Evolutionary conservation across 768 basidiomycete species (phyloP), one percentile per base, ranked within the genome.

Genomic region (Cystofilobasidium ferigula): DNA sequence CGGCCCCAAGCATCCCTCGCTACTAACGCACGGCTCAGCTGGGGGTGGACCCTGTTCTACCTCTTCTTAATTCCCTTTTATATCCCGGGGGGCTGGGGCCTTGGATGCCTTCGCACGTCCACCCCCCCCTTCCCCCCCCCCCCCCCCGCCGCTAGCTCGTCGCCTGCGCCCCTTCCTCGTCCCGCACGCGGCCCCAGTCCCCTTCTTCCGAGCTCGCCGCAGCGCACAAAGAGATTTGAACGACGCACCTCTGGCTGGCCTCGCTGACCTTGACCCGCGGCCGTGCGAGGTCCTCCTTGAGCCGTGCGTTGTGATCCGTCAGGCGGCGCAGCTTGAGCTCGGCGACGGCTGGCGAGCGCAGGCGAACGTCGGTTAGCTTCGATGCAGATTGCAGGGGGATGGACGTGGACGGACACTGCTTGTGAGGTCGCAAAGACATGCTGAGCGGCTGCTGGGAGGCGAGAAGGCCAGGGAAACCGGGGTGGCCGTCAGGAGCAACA

Each of bases 301-400:
- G 77, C 70, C 93, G 82, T 75, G 88, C 86, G 74, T 94, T 97
- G 79, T 95, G 91, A 78, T 97, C 93, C 59, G 86, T 88, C 74
- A 97, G 79, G 45, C 93, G 82, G 42, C 92, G 84, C 69, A 95
- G 85, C 83, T 94, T 95, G 74, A 95, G 87, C 82, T 95, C 93
- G 58, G 88, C 89, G 90, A 97, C 94, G 72, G 89, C 67, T 68
- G 18, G 9, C 14, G 22, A 26, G 34, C 9, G 57, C 22, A 47
- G n/a, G 5, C 22, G 16, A n/a, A 13, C 14, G n/a, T 8, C n/a
- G n/a, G n/a, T n/a, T n/a, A n/a, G n/a, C n/a, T n/a, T n/a, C n/a
- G n/a, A n/a, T n/a, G n/a, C n/a, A n/a, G n/a, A n/a, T n/a, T n/a
- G n/a, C n/a, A n/a, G n/a, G n/a, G 45, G 45, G 14, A 43, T 13